Evolutionary conservation across 345 rosid genomes (phyloP), one percentile per base, ranked within the genome.

Genomic region (Gossypium arboreum): DNA sequence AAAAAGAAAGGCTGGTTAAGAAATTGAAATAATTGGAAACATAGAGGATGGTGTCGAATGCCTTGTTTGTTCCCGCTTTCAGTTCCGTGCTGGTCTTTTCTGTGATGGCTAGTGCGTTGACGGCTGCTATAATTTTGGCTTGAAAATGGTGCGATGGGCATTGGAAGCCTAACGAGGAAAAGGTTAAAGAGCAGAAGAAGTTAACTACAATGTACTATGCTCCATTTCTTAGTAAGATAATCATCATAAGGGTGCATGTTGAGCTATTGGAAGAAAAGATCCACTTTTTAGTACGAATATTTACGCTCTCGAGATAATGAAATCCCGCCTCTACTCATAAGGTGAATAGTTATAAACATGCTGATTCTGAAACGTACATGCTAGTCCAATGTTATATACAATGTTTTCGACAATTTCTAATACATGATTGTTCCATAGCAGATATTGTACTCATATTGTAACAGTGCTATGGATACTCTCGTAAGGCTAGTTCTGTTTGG

Each of bases 71-170:
- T 24, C 2, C 25, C 25, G 25, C 25, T 24, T 24, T 24, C 25
- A 1, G 25, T 24, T 24, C 25, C 25, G 25, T 24, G 25, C 1
- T 24, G 25, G 25, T 24, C 2, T 24, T 24, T 24, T 24, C 2
- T 24, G 25, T 24, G 25, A 24, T 24, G 25, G 25, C 25, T 24
- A 24, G 25, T 24, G 25, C 25, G 2, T 24, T 24, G 25, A 24
- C 25, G 25, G 25, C 25, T 24, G 25, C 25, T 24, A 1, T 24
- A 24, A 24, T 24, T 24, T 1, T 0, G 81, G 81, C 89, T 90
- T 29, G 98, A 97, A 92, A 89, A 77, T 92, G 98, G 98, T 88
- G 95, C n/a, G 73, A 85, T 78, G 43, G 83, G 13, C 86, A 90
- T 9, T 91, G 94, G 98, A 84, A 76, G 4, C 71, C 84, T 1